Percentiles rank a stretch among this genome's conserved stretches.
Conservation (phyloP, 371 early-diverging fungal species). For the Lichtheimia ornata region DNA sequence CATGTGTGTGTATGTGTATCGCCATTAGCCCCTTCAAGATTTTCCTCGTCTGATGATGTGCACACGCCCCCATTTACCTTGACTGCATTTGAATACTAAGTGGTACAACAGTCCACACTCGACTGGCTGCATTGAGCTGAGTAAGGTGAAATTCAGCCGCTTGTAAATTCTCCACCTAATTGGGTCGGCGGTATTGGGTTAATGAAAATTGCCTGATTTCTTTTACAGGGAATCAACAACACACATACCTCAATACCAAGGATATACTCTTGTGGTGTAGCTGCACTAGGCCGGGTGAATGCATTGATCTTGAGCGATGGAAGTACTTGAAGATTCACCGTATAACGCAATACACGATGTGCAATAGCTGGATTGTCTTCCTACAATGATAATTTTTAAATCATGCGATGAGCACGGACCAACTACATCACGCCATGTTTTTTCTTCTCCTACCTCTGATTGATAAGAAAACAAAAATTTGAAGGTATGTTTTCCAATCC, state of each 20-base stretch:
- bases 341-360: slow-evolving; percentile 68
- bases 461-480: slow-evolving; percentile 70
- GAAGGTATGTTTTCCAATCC: slow-evolving; percentile 84
- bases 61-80: slow-evolving; percentile 9
- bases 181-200: slow-evolving; percentile 5
- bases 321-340: slow-evolving; percentile 63
- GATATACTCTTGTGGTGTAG: slow-evolving; percentile 73
- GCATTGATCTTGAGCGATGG: slow-evolving; percentile 92
- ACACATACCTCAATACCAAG: slow-evolving; percentile 81
- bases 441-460: slow-evolving; percentile 47
- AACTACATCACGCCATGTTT: slow-evolving; percentile 5
- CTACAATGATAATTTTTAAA: slow-evolving; percentile 20
- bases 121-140: slow-evolving; percentile 76
- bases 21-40: neutral
- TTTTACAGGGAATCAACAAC: no score
- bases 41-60: neutral
- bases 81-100: slow-evolving; percentile 44
- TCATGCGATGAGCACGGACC: neutral
- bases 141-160: slow-evolving; percentile 59
- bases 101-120: slow-evolving; percentile 69
- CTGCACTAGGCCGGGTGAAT: slow-evolving; percentile 85
- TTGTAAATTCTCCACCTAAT: slow-evolving; percentile 70
- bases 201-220: no score
- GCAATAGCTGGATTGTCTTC: slow-evolving; percentile 66
- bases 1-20: neutral